These are phyloP conservation scores for Aureobasidium namibiae DNA, from an alignment of 2,329 filamentous ascomycete genomes.

Conservation along the genomic window DNA sequence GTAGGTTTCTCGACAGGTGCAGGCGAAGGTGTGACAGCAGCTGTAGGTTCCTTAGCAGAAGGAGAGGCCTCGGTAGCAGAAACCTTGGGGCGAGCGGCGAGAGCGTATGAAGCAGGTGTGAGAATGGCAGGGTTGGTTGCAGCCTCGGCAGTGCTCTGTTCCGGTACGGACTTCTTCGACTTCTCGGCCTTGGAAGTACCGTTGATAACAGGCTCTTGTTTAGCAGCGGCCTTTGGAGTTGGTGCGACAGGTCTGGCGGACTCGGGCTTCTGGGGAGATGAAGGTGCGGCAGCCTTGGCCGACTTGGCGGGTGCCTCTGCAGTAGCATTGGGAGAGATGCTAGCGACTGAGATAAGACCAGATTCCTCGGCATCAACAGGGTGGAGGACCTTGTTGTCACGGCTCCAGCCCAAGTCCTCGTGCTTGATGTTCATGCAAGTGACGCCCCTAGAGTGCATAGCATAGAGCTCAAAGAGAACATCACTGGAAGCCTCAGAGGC, in stretches of 20 bases:
- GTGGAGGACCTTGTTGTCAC: constrained; percentile 78
- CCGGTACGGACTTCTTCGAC: constrained; percentile 12
- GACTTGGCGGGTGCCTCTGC: constrained; percentile 17
- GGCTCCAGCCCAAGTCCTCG: constrained; percentile 83
- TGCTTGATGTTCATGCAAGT: constrained; percentile 80
- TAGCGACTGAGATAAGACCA: constrained; percentile 66
- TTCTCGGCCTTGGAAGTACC: constrained; percentile 16
- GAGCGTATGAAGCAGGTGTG: constrained; percentile 33
- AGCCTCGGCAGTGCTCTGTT: neutral
- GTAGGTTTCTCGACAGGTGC: constrained; percentile 2
- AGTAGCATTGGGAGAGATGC: constrained; percentile 29
- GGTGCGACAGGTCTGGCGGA: constrained; percentile 17
- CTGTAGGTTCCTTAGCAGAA: neutral
- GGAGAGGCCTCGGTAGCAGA: neutral
- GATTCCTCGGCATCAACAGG: constrained; percentile 67
- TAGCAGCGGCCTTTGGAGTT: constrained; percentile 17
- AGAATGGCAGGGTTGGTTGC: constrained; percentile 24
- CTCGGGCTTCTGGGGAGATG: constrained; percentile 19
- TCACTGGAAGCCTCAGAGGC: constrained; percentile 53
- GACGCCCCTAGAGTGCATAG: constrained; percentile 97
- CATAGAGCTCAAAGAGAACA: constrained; percentile 86
- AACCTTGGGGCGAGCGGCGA: constrained; percentile 26
- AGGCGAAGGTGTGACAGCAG: neutral
- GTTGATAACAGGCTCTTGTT: constrained; percentile 17
- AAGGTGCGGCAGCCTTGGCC: constrained; percentile 24